Conservation (phyloP, 2,329 filamentous ascomycete genomes). For the Gaeumannomyces tritici region DNA sequence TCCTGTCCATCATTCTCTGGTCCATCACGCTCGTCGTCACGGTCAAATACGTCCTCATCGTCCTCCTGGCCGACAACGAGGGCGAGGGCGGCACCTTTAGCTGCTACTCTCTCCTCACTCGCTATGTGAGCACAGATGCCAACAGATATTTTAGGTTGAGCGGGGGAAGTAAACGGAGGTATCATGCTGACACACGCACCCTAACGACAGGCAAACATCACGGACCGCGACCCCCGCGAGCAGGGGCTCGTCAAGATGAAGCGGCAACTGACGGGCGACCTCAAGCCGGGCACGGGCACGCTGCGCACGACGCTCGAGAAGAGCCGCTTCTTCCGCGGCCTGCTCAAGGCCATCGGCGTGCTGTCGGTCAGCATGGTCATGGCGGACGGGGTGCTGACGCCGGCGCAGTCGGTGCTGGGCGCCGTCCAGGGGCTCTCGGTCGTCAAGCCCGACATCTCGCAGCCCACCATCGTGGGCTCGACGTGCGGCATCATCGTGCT, state of each 20-base stretch:
- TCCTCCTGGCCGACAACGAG: conserved; percentile 56
- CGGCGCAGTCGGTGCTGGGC: conserved; percentile 58
- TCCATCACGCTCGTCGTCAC: conserved; percentile 59
- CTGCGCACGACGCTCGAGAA: conserved; percentile 48
- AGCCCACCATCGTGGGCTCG: conserved; percentile 49
- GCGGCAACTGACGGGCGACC: conserved; percentile 43
- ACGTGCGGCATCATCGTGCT: conserved; percentile 54
- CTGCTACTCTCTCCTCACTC: conserved; percentile 52
- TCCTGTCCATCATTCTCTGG: conserved; percentile 58
- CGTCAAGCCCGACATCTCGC: conserved; percentile 42
- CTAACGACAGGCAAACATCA: conserved; percentile 37
- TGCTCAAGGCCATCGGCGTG: conserved; percentile 52
- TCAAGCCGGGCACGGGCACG: conserved; percentile 38
- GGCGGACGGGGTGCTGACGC: conserved; percentile 50
- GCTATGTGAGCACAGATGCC: conserved; percentile 26
- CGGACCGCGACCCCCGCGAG: conserved; percentile 49
- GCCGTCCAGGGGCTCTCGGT: conserved; percentile 55
- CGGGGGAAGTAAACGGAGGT: no score
- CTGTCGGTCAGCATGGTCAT: conserved; percentile 58
- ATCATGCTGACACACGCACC: neutral
- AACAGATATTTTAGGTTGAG: no score
- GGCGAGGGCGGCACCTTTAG: conserved; percentile 61
- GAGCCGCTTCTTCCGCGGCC: conserved; percentile 36
- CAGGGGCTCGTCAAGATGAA: conserved; percentile 46
- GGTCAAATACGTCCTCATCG: conserved; percentile 56